A percentile compares a stretch with the other conserved stretches of the same genome.
Conservation (phyloP, 306 rosid genomes). For the Ormosia emarginata region DNA sequence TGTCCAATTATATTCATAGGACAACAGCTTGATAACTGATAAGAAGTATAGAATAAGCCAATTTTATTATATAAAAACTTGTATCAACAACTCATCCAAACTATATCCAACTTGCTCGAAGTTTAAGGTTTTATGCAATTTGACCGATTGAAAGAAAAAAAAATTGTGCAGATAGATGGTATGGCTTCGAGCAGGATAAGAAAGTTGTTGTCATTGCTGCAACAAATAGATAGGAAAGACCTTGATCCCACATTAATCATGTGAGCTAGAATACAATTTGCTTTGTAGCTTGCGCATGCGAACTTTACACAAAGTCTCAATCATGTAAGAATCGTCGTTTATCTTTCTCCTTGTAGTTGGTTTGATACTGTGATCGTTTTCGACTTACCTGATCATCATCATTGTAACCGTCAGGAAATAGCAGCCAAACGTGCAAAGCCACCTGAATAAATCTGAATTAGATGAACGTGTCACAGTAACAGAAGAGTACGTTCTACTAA, state of each 20-base stretch:
- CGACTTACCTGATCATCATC: conserved; percentile 46
- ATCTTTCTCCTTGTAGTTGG: too few relatives aligned
- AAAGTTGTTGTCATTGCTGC: conserved; percentile 92
- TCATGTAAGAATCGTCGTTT: too few relatives aligned
- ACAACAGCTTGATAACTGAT: conserved; percentile 1
- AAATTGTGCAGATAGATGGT: conserved; percentile 80
- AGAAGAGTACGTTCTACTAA: too few relatives aligned
- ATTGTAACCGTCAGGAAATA: conserved; percentile 47
- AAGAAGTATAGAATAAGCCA: neutral
- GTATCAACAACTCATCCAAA: neutral
- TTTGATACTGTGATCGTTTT: conserved; percentile 43
- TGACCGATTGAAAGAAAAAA: neutral
- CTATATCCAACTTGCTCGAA: neutral
- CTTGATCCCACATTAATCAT: conserved; percentile 73
- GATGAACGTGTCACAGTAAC: too few relatives aligned
- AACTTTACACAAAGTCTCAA: neutral
- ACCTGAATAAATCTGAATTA: too few relatives aligned
- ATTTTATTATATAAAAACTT: neutral
- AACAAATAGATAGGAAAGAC: conserved; percentile 89
- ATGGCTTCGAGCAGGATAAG: conserved; percentile 93
- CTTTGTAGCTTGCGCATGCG: neutral
- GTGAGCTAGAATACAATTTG: conserved; percentile 17
- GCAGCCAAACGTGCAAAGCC: conserved; percentile 61
- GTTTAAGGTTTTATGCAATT: neutral
- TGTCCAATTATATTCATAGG: neutral